A percentile compares a stretch with the other conserved stretches of the same genome.
phyloP scores from a whole-genome alignment of 176 grass and related monocot species.

The maize (Zea mays) region DNA sequence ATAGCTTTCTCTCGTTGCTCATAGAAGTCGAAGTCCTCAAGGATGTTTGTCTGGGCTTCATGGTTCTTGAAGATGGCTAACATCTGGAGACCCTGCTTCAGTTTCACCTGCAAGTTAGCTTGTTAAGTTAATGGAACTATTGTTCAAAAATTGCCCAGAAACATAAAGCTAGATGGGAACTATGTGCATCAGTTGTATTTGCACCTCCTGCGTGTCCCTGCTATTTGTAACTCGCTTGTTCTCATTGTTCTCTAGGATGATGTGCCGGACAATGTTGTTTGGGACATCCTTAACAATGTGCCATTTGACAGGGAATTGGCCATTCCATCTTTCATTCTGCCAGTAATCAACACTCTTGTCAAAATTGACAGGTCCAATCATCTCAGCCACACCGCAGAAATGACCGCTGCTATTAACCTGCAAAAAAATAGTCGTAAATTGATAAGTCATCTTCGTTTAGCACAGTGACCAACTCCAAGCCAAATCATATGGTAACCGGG shows the following conservation, averaged over 20 bases:
- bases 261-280: conserved; percentile 57
- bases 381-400: conserved; percentile 70
- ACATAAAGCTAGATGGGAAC: not conserved
- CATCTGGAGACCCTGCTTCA: conserved; percentile 75
- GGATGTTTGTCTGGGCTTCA: conserved; percentile 46
- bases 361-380: conserved; percentile 63
- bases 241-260: conserved; percentile 63
- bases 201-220: conserved; percentile 68
- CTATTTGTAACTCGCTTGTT: conserved; percentile 69
- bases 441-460: not conserved
- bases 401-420: conserved; percentile 67
- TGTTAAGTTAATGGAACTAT: not conserved
- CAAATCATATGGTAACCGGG: not conserved
- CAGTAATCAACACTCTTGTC: conserved; percentile 64
- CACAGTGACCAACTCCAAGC: not conserved
- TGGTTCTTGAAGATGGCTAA: conserved; percentile 72
- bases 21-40: conserved; percentile 78
- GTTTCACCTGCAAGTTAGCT: conserved; percentile 54
- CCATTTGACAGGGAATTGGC: conserved; percentile 74
- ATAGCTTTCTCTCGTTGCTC: conserved; percentile 69
- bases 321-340: conserved; percentile 66
- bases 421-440: not conserved
- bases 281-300: conserved; percentile 73
- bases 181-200: conserved; percentile 3
- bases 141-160: not conserved